Evolutionary conservation across 1,139 yeast genomes (phyloP).

Genomic region (Debaryomycetaceae sp.): DNA sequence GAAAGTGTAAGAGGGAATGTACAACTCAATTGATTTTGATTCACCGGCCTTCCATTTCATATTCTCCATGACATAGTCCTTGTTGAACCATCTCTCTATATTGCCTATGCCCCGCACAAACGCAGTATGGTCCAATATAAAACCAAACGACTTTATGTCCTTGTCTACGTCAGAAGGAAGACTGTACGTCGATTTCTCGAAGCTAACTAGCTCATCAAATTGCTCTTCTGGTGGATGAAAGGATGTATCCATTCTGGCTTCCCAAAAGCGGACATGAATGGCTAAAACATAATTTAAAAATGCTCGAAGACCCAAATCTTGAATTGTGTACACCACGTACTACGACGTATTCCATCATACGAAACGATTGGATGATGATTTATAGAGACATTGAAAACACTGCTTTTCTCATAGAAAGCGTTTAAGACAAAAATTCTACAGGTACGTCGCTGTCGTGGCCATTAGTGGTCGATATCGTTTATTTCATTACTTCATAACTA

Average conservation of each 20-base stretch:
- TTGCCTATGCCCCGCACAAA: conserved; percentile 59
- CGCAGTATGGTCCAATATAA: conserved; percentile 58
- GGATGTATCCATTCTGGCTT: neutral
- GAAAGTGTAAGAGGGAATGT: conserved; percentile 53
- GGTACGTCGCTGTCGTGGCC: too few relatives aligned
- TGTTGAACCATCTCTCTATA: conserved; percentile 53
- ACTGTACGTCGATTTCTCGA: neutral
- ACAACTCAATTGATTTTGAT: conserved; percentile 26
- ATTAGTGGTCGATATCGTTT: neutral
- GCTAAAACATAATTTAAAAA: neutral
- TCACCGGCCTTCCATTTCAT: conserved; percentile 11
- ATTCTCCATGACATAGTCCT: conserved; percentile 29
- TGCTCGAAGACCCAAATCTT: neutral
- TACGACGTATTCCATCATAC: too few relatives aligned
- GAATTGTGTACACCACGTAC: too few relatives aligned
- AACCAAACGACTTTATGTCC: conserved; percentile 17
- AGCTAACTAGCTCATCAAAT: conserved; percentile 10
- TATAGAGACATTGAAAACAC: too few relatives aligned
- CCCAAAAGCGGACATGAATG: neutral
- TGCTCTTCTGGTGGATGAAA: neutral
- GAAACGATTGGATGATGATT: too few relatives aligned
- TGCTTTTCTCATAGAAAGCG: too few relatives aligned
- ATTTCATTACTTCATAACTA: neutral
- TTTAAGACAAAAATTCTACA: too few relatives aligned
- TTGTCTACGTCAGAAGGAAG: neutral